Base-by-base conservation (phyloP, 2,329 filamentous ascomycete genomes). In the Samsoniella hepiali region DNA sequence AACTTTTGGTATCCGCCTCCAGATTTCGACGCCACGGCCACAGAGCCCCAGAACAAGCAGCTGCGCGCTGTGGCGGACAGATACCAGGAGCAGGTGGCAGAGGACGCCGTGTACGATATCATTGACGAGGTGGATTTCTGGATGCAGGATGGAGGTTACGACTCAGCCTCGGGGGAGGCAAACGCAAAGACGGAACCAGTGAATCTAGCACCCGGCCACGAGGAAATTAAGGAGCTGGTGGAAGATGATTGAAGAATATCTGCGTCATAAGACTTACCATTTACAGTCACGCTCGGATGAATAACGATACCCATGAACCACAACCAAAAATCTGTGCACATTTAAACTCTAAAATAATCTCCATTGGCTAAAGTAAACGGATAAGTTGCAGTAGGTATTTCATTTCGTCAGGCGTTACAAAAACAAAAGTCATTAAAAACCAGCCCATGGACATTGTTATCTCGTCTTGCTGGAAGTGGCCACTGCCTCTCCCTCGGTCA, bases 121-220 rank as follows among this genome's bases (percentile, higher is more conserved):
- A 83, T 98, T 38, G 95, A 99, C 72, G 95, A 99, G 77, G 91
- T 96, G 56, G 93, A 96, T 78, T 95, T 91, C 77, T 96, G 87
- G 88, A 82, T 88, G 74, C 86, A 91, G 72, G 91, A 92, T 67
- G 83, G 83, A 31, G 81, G 79, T 9, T 79, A 78, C 65, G 78
- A 80, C 9, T 77, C 81, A 54, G 81, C 81, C 64, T 75, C 77
- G 51, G 77, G 77, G 10, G 80, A 72, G 13, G 76, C 75, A 15
- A 80, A 77, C 55, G 78, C 75, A 38, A 81, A 81, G 71, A 78
- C 76, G 59, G 75, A 79, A 42, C 77, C 75, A 22, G 75, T 75
- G 0, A 77, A 76, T 34, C 76, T 77, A 71, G 79, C 74, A 45
- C 77, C 77, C 9, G 81, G 76, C 17, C 77, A 77, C 63, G 84